Conservation (phyloP, 1,139 yeast species). For the Insectozyma bohioensis region DNA sequence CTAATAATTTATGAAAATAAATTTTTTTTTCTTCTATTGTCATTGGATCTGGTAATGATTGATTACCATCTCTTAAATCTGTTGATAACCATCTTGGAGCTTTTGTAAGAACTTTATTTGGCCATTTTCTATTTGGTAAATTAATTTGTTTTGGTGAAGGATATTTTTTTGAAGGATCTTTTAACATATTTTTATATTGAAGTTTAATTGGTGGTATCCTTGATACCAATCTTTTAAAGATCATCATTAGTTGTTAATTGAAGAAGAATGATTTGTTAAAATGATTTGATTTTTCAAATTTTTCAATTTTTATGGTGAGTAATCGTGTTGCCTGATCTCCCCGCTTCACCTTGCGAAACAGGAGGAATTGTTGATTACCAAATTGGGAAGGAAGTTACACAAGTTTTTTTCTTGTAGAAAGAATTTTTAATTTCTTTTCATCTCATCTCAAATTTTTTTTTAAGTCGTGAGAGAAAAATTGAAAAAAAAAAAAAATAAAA, state of each 20-base stretch:
- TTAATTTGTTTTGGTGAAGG: constrained; percentile 36
- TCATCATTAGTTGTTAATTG: no score
- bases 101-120: constrained; percentile 34
- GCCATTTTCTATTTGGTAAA: constrained; percentile 46
- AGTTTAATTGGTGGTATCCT: constrained; percentile 18
- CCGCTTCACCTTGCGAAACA: constrained; percentile 1
- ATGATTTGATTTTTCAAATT: background rate
- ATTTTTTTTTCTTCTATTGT: constrained; percentile 45
- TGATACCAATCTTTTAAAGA: constrained; percentile 28
- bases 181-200: constrained; percentile 32
- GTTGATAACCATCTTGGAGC: constrained; percentile 53
- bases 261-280: constrained; percentile 1
- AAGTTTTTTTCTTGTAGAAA: constrained; percentile 6
- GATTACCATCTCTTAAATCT: constrained; percentile 52
- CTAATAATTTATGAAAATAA: constrained; percentile 45
- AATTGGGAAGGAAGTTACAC: constrained; percentile 4
- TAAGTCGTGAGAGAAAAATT: constrained; percentile 4
- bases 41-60: constrained; percentile 52
- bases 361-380: constrained; percentile 6
- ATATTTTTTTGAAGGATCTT: constrained; percentile 44
- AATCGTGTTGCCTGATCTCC: background rate
- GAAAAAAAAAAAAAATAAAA: constrained; percentile 7
- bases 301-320: background rate
- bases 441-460: constrained; percentile 11
- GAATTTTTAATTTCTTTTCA: constrained; percentile 5